Conservation (phyloP, 2,329 filamentous ascomycete genomes). For the Colletotrichum karsti region DNA sequence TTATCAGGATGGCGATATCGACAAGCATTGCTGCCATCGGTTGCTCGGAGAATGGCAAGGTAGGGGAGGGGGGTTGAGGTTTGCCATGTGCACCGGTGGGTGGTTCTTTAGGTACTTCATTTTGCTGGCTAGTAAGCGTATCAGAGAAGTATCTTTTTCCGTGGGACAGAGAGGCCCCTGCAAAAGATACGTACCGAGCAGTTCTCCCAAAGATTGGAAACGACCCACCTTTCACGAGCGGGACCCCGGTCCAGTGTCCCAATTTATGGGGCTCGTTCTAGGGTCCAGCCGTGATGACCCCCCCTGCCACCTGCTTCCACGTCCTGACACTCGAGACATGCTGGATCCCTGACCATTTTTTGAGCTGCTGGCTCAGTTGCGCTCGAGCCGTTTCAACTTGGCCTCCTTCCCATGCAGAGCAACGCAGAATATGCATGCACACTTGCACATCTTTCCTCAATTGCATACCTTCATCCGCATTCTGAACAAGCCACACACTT, state of each 20-base stretch:
- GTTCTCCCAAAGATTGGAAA: background rate
- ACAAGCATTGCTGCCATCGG: slow-evolving; percentile 32
- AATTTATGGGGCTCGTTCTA: background rate
- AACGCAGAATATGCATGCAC: slow-evolving; percentile 14
- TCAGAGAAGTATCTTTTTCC: background rate
- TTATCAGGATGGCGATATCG: slow-evolving; percentile 33
- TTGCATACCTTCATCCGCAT: slow-evolving; percentile 2
- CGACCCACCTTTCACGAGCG: background rate
- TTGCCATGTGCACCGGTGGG: background rate
- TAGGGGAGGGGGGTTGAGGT: background rate
- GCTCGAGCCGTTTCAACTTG: slow-evolving; percentile 28
- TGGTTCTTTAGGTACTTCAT: background rate
- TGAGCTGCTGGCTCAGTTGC: slow-evolving; percentile 6
- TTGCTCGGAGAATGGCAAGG: slow-evolving; percentile 1
- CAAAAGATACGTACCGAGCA: background rate
- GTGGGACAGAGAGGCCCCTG: background rate
- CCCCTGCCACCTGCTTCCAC: background rate
- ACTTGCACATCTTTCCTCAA: slow-evolving; percentile 11
- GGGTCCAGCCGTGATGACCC: too few species aligned
- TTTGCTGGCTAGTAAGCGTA: background rate
- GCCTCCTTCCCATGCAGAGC: slow-evolving; percentile 15
- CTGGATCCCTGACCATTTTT: background rate
- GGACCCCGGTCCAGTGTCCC: background rate
- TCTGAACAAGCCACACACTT: background rate
- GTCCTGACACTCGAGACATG: background rate